Evolutionary conservation across 2,329 filamentous ascomycete genomes (phyloP), one percentile per base, ranked within the genome.

Genomic region (Monosporascus ibericus): DNA sequence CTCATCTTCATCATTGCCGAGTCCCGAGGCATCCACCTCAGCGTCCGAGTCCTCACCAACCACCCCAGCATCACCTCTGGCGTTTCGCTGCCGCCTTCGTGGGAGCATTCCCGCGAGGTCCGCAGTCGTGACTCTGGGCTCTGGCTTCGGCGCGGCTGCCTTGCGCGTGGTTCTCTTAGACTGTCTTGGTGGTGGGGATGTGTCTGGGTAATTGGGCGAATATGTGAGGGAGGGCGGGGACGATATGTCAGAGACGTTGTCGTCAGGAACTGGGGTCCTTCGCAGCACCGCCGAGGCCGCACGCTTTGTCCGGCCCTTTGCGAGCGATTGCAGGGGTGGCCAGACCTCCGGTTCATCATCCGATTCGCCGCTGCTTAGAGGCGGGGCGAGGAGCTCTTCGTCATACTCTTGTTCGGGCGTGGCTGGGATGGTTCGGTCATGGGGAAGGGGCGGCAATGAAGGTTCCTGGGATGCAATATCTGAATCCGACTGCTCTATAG

Each of bases 171-270:
- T 55, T 38, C 64, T 68, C 4, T 63, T 58, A 20, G 59, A 58
- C 47, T 58, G 65, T 14, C 55, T 52, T 17, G 62, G 66, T 6
- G 62, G 61, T 6, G 64, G 65, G 6, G 65, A 61, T 15, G 64
- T 62, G 1, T 68, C 62, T 8, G 59, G 65, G 54, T 73, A 76
- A 59, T 86, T 85, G 34, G 84, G 84, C 1, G 84, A 87, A 61
- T 86, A 82, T 4, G 83, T 87, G 4, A 87, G 71, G 0, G 84
- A 86, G 0, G 84, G 84, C 0, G 82, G 84, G 2, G 82, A 86
- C 2, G 84, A 86, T 11, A 81, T 69, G 46, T 82, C 76, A 0
- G 79, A 82, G n/a, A 71, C 58, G 55, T 73, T 68, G 44, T 72
- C 72, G 24, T 72, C 64, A 7, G 62, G 62, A 2, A 65, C 70